These are phyloP conservation scores for Quercus berberidifolia DNA, from an alignment of 306 rosid genomes.

Conservation along the genomic window DNA sequence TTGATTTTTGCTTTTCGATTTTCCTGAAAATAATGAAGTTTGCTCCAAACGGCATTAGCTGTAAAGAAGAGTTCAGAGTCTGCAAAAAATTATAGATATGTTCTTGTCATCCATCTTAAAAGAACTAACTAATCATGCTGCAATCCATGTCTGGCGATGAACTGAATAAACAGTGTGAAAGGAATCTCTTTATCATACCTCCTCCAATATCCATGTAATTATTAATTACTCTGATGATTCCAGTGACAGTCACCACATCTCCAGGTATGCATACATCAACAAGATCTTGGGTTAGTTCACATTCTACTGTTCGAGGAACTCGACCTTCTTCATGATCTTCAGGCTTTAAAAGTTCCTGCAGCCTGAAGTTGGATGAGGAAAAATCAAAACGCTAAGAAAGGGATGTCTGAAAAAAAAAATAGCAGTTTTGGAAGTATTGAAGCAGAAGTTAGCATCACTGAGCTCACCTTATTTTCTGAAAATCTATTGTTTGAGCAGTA, in stretches of 20 bases:
- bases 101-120: not conserved
- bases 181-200: conserved; percentile 40
- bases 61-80: conserved; percentile 15
- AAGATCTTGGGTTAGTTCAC: conserved; percentile 86
- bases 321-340: conserved; percentile 98
- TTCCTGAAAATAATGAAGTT: conserved; percentile 51
- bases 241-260: conserved; percentile 91
- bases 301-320: conserved; percentile 95
- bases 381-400: not conserved
- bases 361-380: conserved; percentile 33
- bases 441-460: conserved; percentile 10
- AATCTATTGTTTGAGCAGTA: conserved; percentile 74
- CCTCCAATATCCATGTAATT: conserved; percentile 97
- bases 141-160: conserved; percentile 2
- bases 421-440: conserved; percentile 4
- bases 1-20: conserved; percentile 73
- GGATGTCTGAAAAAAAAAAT: conserved; percentile 1
- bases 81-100: not conserved
- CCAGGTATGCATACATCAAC: conserved; percentile 98
- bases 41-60: conserved; percentile 20
- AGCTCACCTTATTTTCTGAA: conserved; percentile 81
- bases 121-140: not conserved
- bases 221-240: conserved; percentile 84
- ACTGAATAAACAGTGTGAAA: conserved; percentile 3
- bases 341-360: conserved; percentile 74